Evolutionary conservation across 2,329 filamentous ascomycete genomes (phyloP), one percentile per base, ranked within the genome.

Genomic region (Microcyclosporella mali): DNA sequence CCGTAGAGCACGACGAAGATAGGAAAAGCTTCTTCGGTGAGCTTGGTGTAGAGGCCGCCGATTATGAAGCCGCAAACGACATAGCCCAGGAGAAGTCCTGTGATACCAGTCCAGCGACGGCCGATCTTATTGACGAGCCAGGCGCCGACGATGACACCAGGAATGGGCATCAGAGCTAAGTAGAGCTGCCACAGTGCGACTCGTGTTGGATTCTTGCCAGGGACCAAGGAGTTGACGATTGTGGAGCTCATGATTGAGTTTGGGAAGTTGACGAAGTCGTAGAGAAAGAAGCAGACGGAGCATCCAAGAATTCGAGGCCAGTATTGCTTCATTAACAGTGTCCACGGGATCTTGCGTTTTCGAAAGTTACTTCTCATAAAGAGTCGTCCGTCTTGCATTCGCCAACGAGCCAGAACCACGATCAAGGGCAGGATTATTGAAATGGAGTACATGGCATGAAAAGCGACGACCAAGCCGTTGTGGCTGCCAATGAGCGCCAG

Each of bases 1-100:
- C 72, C 73, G 48, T 75, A 76, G 43, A 75, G 68, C 12, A 75
- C 63, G 9, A 76, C 66, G 50, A 76, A 76, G 3, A 73, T 64
- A 0, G 73, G 71, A 3, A 75, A 56, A 12, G 49, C 45, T n/a
- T 51, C 42, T 36, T 73, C 64, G 11, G 68, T 71, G 48, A 76
- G 66, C 30, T 66, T 57, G 29, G 71, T 57, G 48, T 73, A 75
- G 1, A 70, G 60, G 34, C 67, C 66, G 15, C 74, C 72, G 35
- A 77, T 73, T 37, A 74, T 71, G 25, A 77, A 63, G 1, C 73
- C 73, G 40, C 76, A 72, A 31, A 76, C 57, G 7, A 74, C 56
- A 41, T 75, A 74, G 12, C 72, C 71, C 6, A 58, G 39, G 8
- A 51, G 59, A 51, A 76, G 74, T 0, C 73, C 72, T 9, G 73